Conservation (phyloP, 1,139 yeast species). For the Pneumocystis sp. region DNA sequence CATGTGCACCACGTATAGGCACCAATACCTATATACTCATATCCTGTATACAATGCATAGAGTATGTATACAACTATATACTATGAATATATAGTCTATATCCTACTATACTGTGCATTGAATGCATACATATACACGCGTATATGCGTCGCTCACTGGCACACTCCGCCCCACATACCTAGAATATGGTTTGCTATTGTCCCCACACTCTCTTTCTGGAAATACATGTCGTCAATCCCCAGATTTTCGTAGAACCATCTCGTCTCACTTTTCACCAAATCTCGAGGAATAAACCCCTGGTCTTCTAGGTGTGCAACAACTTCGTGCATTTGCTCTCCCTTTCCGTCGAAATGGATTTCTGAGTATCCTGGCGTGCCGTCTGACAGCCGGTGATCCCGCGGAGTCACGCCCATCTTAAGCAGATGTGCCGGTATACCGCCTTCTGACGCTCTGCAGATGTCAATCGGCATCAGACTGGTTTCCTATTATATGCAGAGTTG, state of each 20-base stretch:
- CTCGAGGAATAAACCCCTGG: conserved; percentile 7
- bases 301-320: conserved; percentile 4
- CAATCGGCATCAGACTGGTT: not conserved
- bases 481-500: too few relatives aligned
- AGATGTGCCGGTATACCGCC: not conserved
- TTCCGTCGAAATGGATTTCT: not conserved
- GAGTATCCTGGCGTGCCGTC: not conserved
- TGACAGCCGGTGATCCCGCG: not conserved
- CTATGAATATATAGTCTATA: too few relatives aligned
- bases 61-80: too few relatives aligned
- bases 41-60: too few relatives aligned
- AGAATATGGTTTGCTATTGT: conserved; percentile 71
- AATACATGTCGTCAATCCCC: conserved; percentile 83
- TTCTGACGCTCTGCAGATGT: not conserved
- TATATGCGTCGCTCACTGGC: too few relatives aligned
- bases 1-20: too few relatives aligned
- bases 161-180: too few relatives aligned
- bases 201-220: conserved; percentile 68
- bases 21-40: too few relatives aligned
- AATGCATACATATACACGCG: too few relatives aligned
- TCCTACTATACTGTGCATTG: too few relatives aligned
- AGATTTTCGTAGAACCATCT: conserved; percentile 73
- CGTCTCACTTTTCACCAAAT: conserved; percentile 7
- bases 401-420: not conserved
- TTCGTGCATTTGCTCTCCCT: conserved; percentile 3